Conservation (phyloP, 2,329 filamentous ascomycete genomes). For the Zymoseptoria ardabiliae region DNA sequence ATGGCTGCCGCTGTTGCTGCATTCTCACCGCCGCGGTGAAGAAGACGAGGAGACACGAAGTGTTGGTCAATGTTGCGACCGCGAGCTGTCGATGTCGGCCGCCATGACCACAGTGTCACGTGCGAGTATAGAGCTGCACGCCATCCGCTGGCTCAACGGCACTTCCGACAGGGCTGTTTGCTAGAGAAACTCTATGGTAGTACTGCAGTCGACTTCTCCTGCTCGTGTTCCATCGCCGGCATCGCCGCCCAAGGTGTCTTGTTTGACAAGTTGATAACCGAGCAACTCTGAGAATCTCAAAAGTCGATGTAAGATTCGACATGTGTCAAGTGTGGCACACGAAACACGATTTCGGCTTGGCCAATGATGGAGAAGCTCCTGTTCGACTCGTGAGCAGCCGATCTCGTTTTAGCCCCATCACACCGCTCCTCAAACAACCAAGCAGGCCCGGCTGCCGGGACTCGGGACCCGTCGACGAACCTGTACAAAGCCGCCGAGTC, state of each 20-base stretch:
- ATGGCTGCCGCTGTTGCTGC: slow-evolving; percentile 6
- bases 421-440: slow-evolving; percentile 5
- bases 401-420: slow-evolving; percentile 7
- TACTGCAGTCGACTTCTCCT: too few relatives aligned
- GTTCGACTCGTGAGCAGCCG: background rate
- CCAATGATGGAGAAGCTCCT: background rate
- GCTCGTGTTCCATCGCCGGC: too few relatives aligned
- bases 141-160: too few relatives aligned
- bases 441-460: background rate
- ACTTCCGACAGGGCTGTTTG: too few relatives aligned
- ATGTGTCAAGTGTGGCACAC: background rate
- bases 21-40: background rate
- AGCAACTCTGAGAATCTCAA: background rate
- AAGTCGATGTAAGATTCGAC: background rate
- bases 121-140: background rate
- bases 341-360: background rate
- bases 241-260: background rate
- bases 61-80: background rate
- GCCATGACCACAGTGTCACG: background rate
- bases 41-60: background rate
- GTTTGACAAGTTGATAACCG: background rate
- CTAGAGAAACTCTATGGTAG: too few relatives aligned
- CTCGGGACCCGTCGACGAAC: too few relatives aligned
- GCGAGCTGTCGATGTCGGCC: background rate
- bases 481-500: background rate